Percentiles rank a stretch among this genome's conserved stretches.
These are phyloP conservation scores for Akanthomyces dipterigenus DNA, from an alignment of 2,329 filamentous ascomycete species.

Conservation along the genomic window DNA sequence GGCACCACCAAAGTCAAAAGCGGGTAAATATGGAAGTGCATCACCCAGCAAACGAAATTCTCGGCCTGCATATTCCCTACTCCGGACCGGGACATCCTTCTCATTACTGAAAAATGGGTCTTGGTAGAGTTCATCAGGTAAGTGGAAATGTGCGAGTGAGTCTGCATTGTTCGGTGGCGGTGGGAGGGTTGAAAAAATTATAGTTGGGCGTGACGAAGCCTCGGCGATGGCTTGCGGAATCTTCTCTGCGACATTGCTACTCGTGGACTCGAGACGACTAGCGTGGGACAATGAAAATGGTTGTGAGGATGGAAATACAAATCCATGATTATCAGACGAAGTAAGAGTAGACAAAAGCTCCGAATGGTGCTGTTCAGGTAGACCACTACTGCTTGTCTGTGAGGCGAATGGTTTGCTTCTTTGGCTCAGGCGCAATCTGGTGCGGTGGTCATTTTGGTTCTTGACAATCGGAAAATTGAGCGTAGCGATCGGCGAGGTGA, in stretches of 20 bases:
- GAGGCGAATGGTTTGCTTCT: slow-evolving; percentile 38
- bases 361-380: neutral
- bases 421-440: slow-evolving; percentile 61
- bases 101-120: slow-evolving; percentile 82
- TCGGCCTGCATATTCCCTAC: slow-evolving; percentile 78
- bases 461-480: slow-evolving; percentile 72
- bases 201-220: neutral
- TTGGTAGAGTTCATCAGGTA: slow-evolving; percentile 71
- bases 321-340: neutral
- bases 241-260: neutral
- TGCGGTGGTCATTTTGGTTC: slow-evolving; percentile 60
- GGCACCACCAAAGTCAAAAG: slow-evolving; percentile 60
- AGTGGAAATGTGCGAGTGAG: slow-evolving; percentile 19
- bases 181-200: slow-evolving; percentile 18
- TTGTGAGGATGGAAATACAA: slow-evolving; percentile 7
- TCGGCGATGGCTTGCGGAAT: slow-evolving; percentile 3
- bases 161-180: slow-evolving; percentile 21
- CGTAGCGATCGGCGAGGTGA: slow-evolving; percentile 28
- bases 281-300: neutral
- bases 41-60: slow-evolving; percentile 74
- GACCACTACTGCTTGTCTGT: slow-evolving; percentile 38
- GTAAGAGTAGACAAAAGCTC: neutral
- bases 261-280: neutral
- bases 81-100: slow-evolving; percentile 68
- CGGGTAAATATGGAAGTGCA: slow-evolving; percentile 70